Evolutionary conservation across 2,329 filamentous ascomycete genomes (phyloP).

Genomic region (Fusarium sp.): DNA sequence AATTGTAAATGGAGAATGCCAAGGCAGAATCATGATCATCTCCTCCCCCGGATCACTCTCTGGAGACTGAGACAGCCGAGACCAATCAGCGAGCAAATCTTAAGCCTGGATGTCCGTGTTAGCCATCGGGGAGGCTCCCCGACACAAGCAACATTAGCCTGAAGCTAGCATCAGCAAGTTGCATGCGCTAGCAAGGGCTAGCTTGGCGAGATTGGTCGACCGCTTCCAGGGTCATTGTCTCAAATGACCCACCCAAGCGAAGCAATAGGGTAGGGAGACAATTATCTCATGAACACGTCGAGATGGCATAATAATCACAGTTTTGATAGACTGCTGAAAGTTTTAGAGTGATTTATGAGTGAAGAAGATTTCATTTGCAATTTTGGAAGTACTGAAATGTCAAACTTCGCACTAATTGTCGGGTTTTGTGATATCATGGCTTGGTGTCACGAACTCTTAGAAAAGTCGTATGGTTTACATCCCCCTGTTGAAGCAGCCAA

Average conservation of each 20-base stretch:
- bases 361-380: background rate
- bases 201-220: background rate
- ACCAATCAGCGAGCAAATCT: background rate
- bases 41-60: background rate
- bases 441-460: fast-evolving
- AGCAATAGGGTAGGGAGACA: background rate
- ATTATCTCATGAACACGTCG: background rate
- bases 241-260: background rate
- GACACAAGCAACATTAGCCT: background rate
- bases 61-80: background rate
- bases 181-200: background rate
- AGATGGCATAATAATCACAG: background rate
- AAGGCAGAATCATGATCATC: background rate
- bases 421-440: background rate
- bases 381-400: background rate
- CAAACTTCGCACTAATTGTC: background rate
- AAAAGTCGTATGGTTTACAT: background rate
- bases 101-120: background rate
- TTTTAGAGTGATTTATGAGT: background rate
- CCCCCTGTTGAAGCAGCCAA: background rate
- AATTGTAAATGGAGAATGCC: background rate
- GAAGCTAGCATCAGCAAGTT: background rate
- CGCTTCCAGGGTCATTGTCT: background rate
- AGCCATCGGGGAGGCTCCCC: background rate
- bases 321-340: background rate